Evolutionary conservation across 2,329 filamentous ascomycete species (phyloP).

Genomic region (Trichoderma sp.): DNA sequence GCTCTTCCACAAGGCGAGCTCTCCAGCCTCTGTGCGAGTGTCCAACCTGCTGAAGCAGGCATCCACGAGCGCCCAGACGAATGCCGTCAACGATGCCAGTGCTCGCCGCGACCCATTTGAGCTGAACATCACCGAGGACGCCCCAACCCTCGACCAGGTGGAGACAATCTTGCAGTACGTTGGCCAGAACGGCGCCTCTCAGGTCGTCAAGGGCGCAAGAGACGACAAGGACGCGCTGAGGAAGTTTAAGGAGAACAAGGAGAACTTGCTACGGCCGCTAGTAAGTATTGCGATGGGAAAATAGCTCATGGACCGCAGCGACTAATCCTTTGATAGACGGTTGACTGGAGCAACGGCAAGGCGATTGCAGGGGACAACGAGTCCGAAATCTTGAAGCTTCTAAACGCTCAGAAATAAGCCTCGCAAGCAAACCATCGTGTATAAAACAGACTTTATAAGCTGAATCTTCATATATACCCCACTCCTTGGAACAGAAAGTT

Average conservation of each 20-base stretch:
- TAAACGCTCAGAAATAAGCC: slow-evolving; percentile 59
- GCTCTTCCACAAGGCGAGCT: slow-evolving; percentile 86
- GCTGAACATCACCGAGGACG: slow-evolving; percentile 78
- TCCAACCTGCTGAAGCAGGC: slow-evolving; percentile 79
- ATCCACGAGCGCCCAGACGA: slow-evolving; percentile 68
- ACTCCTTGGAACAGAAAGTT: slow-evolving; percentile 13
- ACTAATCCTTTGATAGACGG: slow-evolving; percentile 51
- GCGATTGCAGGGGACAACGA: slow-evolving; percentile 78
- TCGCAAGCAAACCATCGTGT: slow-evolving; percentile 16
- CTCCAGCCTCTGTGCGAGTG: slow-evolving; percentile 72
- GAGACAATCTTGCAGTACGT: slow-evolving; percentile 84
- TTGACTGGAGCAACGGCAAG: slow-evolving; percentile 93
- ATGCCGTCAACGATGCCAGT: slow-evolving; percentile 67
- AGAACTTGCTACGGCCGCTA: slow-evolving; percentile 74
- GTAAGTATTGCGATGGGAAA: slow-evolving; percentile 55
- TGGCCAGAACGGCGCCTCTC: slow-evolving; percentile 61
- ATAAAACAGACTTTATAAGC: slow-evolving; percentile 27
- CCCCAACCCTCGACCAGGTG: slow-evolving; percentile 82
- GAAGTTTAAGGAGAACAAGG: slow-evolving; percentile 71
- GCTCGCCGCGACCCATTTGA: slow-evolving; percentile 72
- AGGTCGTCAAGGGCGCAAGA: slow-evolving; percentile 73
- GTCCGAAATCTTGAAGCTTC: slow-evolving; percentile 84
- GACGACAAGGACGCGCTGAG: slow-evolving; percentile 77
- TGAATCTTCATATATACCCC: slow-evolving; percentile 29
- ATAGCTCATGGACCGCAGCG: background rate